Percentiles rank a stretch among this genome's conserved stretches.
Evolutionary conservation across 2,329 filamentous ascomycete species (phyloP).

Genomic region (Diplodia seriata): DNA sequence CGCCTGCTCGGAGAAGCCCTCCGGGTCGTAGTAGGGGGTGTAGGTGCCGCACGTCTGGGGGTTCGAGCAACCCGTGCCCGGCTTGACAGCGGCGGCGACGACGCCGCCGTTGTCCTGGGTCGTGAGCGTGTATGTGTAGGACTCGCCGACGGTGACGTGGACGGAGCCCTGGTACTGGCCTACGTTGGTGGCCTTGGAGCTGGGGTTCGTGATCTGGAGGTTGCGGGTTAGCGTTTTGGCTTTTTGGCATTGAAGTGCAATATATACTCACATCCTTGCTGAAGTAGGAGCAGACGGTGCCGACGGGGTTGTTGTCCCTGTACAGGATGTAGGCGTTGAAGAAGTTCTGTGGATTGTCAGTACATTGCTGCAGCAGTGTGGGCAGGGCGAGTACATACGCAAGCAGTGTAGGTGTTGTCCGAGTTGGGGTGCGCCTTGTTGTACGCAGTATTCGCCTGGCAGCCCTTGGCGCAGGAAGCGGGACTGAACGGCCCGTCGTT

Average conservation of each 20-base stretch:
- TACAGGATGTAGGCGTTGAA: constrained; percentile 20
- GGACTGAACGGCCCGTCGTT: constrained; percentile 41
- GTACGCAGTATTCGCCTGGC: constrained; percentile 46
- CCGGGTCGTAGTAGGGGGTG: neutral
- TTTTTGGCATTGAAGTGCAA: too few relatives aligned
- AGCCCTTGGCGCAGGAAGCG: constrained; percentile 44
- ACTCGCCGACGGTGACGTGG: constrained; percentile 1
- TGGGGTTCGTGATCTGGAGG: neutral
- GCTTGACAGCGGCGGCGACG: neutral
- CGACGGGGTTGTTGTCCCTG: neutral
- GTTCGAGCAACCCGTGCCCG: neutral
- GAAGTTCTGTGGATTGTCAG: neutral
- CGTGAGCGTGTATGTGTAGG: constrained; percentile 1
- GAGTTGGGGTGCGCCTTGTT: constrained; percentile 40
- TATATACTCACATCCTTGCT: neutral
- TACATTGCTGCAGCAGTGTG: too few relatives aligned
- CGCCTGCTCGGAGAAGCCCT: neutral
- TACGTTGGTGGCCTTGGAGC: constrained; percentile 8
- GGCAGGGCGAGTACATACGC: constrained; percentile 31
- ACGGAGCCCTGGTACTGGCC: constrained; percentile 2
- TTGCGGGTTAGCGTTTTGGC: too few relatives aligned
- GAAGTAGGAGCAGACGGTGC: constrained; percentile 9
- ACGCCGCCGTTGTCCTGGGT: neutral
- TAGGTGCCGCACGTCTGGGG: neutral
- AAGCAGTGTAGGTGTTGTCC: constrained; percentile 43